These are phyloP conservation scores for Leccinum subgranulosum DNA, from an alignment of 768 basidiomycete genomes.

Conservation along the genomic window DNA sequence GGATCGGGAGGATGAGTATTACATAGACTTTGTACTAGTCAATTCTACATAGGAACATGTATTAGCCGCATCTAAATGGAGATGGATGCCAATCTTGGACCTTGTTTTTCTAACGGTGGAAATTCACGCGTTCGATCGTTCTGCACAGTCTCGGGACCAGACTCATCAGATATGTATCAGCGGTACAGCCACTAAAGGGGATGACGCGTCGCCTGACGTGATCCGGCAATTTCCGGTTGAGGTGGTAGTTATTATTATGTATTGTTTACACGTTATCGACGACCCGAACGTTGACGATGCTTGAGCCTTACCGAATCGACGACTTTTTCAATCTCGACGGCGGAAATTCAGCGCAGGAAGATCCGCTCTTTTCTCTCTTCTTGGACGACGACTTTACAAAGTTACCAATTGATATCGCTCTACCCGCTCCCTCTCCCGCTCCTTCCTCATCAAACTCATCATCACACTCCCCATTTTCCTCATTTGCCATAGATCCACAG, in stretches of 20 bases:
- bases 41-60: too few relatives aligned
- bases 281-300: slow-evolving; percentile 5
- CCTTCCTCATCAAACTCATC: slow-evolving; percentile 15
- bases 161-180: too few relatives aligned
- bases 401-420: slow-evolving; percentile 27
- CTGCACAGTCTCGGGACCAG: too few relatives aligned
- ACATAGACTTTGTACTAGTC: too few relatives aligned
- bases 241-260: too few relatives aligned
- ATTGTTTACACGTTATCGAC: not conserved
- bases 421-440: slow-evolving; percentile 29
- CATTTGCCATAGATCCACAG: slow-evolving; percentile 68
- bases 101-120: too few relatives aligned
- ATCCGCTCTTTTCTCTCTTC: slow-evolving; percentile 42
- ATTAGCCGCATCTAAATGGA: too few relatives aligned
- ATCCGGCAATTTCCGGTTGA: not conserved
- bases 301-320: slow-evolving; percentile 37
- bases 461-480: slow-evolving; percentile 29
- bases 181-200: too few relatives aligned
- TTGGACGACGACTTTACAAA: slow-evolving; percentile 43
- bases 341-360: slow-evolving; percentile 30
- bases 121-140: too few relatives aligned
- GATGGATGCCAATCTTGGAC: too few relatives aligned
- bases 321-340: slow-evolving; percentile 70
- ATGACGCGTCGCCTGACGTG: too few relatives aligned
- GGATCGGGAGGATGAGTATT: too few relatives aligned